Base-by-base conservation (phyloP, 495 filamentous ascomycete genomes). In the Oidiodendron maius region DNA sequence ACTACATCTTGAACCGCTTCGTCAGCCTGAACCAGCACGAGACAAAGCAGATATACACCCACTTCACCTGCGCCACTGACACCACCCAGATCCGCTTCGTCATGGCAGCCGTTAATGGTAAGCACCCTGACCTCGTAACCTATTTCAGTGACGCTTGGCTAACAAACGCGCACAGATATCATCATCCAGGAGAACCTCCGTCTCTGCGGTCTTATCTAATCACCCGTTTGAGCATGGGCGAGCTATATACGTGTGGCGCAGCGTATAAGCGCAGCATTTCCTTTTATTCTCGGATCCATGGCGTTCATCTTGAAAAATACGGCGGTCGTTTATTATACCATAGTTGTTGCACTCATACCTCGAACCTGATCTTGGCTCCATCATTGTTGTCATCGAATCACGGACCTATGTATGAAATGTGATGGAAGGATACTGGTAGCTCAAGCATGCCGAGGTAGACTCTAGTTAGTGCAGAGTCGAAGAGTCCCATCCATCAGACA, bases 151-250 rank as follows among this genome's bases (percentile, higher is more conserved):
- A 4, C 13, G 21, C 13, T 30, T 16, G 51, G 50, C 63, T 74
- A 66, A 70, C 54, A 17, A 39, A 40, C 5, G 26, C n/a, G n/a
- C 26, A 1, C 24, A 97, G 93, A 98, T 71, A 98, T 98, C 69
- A 98, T 98, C 71, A 98, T 98, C 67, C 93, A 98, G 81, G 94
- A 97, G 71, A 98, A 98, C 75, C 83, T 98, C 52, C 87, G 94
- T 66, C 77, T 94, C 59, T 97, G 93, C 70, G 93, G 93, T 80
- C 78, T 98, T 66, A 97, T 98, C 78, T 98, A 85, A 55, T 46
- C 23, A 21, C 42, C n/a, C n/a, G n/a, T 5, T 13, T 25, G 34
- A 15, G 25, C 41, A 30, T 28, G 15, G 30, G 26, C 18, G 38
- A 40, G 38, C 38, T 40, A 5, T 40, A n/a, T n/a, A n/a, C n/a